Percentiles rank a stretch among this genome's conserved stretches.
Conservation (phyloP, 306 rosid genomes). For the Castanea sativa region DNA sequence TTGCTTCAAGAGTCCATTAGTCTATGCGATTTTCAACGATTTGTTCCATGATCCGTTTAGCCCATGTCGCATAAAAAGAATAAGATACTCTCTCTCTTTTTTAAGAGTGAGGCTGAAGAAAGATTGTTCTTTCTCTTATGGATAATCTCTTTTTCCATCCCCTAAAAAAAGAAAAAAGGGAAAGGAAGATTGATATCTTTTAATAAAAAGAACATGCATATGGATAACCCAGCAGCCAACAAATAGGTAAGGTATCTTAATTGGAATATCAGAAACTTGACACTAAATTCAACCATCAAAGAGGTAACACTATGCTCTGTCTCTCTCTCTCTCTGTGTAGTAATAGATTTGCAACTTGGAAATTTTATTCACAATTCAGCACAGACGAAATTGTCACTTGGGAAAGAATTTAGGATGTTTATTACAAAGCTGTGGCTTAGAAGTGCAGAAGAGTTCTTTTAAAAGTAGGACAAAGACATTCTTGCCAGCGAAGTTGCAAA, state of each 20-base stretch:
- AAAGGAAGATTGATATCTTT: not conserved
- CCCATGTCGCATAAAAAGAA: not conserved
- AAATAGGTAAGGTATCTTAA: not conserved
- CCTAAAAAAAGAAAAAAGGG: not conserved
- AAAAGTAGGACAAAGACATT: too few species aligned
- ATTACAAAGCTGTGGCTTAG: too few species aligned
- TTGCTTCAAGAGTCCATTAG: too few species aligned
- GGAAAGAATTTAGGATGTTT: too few species aligned
- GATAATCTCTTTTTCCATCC: not conserved
- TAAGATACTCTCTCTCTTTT: not conserved
- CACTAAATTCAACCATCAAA: not conserved
- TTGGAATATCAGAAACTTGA: not conserved
- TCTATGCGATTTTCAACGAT: too few species aligned
- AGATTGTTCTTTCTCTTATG: not conserved
- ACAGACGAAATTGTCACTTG: too few species aligned
- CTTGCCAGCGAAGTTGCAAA: too few species aligned
- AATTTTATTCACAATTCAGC: not conserved
- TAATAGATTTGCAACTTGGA: not conserved
- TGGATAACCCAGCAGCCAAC: not conserved
- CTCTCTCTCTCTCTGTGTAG: not conserved
- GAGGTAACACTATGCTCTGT: not conserved
- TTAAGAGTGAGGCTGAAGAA: not conserved
- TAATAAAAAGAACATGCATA: not conserved
- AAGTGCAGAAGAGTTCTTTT: too few species aligned
- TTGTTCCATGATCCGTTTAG: not conserved